Evolutionary conservation across 768 basidiomycete genomes (phyloP).

Genomic region (Mycena rebaudengoi): DNA sequence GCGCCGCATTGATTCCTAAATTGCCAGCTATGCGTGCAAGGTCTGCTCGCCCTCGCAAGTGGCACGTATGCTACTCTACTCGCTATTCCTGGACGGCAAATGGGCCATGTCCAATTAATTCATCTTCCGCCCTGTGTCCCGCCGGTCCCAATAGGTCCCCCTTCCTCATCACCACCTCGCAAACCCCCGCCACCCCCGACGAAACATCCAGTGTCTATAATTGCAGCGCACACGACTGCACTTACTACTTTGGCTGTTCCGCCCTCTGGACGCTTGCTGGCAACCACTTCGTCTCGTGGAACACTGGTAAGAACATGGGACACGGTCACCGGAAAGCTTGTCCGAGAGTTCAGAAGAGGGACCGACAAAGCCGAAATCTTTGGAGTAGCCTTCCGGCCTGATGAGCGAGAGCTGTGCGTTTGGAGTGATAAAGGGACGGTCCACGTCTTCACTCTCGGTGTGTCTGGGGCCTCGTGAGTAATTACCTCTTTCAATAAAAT

Average conservation of each 20-base stretch:
- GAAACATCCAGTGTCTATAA: conserved; percentile 79
- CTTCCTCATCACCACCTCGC: conserved; percentile 57
- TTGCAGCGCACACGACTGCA: conserved; percentile 83
- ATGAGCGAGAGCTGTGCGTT: conserved; percentile 87
- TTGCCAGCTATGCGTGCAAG: conserved; percentile 42
- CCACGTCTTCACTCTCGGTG: conserved; percentile 83
- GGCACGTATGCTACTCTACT: conserved; percentile 82
- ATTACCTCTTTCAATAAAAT: conserved; percentile 6
- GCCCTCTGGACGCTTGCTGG: conserved; percentile 79
- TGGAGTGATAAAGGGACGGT: conserved; percentile 98
- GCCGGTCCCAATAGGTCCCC: conserved; percentile 64
- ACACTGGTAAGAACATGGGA: conserved; percentile 93
- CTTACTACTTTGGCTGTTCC: conserved; percentile 82
- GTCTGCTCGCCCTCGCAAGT: conserved; percentile 83
- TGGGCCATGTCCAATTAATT: conserved; percentile 88
- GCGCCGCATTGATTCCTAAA: conserved; percentile 11
- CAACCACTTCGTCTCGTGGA: conserved; percentile 85
- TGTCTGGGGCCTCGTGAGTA: conserved; percentile 74
- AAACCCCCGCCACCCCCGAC: conserved; percentile 64
- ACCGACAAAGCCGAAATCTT: conserved; percentile 93
- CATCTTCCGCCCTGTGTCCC: conserved; percentile 84
- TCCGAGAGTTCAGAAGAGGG: conserved; percentile 85
- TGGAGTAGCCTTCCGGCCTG: conserved; percentile 86
- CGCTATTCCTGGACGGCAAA: conserved; percentile 84
- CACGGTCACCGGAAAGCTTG: conserved; percentile 70